A percentile compares a stretch with the other conserved stretches of the same genome.
phyloP scores from a whole-genome alignment of 1,139 yeast genomes.

The Candida sanyaensis region DNA sequence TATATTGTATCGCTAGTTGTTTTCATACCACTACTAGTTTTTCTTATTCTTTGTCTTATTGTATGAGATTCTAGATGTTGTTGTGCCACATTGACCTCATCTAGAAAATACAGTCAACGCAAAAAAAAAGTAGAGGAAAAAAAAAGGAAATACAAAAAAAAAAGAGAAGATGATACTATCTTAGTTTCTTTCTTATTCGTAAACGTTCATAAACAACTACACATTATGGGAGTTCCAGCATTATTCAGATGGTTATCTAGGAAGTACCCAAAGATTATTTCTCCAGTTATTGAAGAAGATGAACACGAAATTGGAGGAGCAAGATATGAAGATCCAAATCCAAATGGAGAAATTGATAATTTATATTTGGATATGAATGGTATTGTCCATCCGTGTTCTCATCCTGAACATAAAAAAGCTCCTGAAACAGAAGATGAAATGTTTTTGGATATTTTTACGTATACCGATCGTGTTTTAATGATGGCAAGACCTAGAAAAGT shows the following conservation, averaged over 20 bases:
- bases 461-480: slow-evolving; percentile 84
- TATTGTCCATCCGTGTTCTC: slow-evolving; percentile 96
- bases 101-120: background rate
- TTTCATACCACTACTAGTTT: no score
- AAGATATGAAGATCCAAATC: slow-evolving; percentile 75
- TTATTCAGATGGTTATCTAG: slow-evolving; percentile 94
- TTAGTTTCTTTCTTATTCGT: background rate
- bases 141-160: background rate
- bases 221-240: slow-evolving; percentile 82
- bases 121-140: background rate
- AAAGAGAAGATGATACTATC: background rate
- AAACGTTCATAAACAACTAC: background rate
- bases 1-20: no score
- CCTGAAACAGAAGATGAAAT: slow-evolving; percentile 95
- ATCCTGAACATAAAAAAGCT: slow-evolving; percentile 91
- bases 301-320: slow-evolving; percentile 53
- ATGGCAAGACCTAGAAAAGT: slow-evolving; percentile 96
- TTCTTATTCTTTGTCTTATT: no score
- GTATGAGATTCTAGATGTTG: no score
- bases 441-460: slow-evolving; percentile 86
- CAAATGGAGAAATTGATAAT: slow-evolving; percentile 94
- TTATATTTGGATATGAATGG: slow-evolving; percentile 95
- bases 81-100: background rate
- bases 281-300: slow-evolving; percentile 84
- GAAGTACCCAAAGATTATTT: slow-evolving; percentile 91